A percentile compares a stretch with the other conserved stretches of the same genome.
phyloP scores from a whole-genome alignment of 306 rosid genomes.

The Lathyrus aphaca region DNA sequence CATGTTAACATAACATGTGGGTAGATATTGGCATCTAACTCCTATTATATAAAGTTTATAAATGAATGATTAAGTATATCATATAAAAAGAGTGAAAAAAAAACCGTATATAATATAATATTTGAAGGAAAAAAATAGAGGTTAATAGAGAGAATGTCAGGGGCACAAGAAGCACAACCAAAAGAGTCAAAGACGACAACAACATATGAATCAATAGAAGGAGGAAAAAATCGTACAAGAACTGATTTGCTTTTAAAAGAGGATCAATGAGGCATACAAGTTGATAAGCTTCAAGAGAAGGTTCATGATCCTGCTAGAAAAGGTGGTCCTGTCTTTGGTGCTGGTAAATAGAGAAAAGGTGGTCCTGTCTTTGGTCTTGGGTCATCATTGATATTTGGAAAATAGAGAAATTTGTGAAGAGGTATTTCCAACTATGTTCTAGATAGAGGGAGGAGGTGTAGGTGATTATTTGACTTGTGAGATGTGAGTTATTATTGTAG shows the following conservation, averaged over 20 bases:
- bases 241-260: conserved; percentile 54
- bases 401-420: no score
- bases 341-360: no score
- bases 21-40: not conserved
- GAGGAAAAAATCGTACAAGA: conserved; percentile 71
- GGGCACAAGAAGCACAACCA: conserved; percentile 85
- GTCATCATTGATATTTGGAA: no score
- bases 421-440: no score
- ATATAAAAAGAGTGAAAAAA: not conserved
- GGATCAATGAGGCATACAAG: conserved; percentile 74
- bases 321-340: conserved; percentile 87
- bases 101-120: not conserved
- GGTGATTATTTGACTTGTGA: no score
- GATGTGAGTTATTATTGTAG: no score
- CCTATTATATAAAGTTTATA: not conserved
- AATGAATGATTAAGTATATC: no score
- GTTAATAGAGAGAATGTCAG: conserved; percentile 64
- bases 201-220: conserved; percentile 60
- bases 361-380: no score
- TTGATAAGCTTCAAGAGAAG: conserved; percentile 76
- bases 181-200: conserved; percentile 67
- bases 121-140: no score
- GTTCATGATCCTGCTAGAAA: conserved; percentile 61
- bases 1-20: conserved; percentile 30
- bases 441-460: no score